Evolutionary conservation across 371 early-diverging fungal genomes (phyloP), one percentile per base, ranked within the genome.

Genomic region (Funneliformis caledonium): DNA sequence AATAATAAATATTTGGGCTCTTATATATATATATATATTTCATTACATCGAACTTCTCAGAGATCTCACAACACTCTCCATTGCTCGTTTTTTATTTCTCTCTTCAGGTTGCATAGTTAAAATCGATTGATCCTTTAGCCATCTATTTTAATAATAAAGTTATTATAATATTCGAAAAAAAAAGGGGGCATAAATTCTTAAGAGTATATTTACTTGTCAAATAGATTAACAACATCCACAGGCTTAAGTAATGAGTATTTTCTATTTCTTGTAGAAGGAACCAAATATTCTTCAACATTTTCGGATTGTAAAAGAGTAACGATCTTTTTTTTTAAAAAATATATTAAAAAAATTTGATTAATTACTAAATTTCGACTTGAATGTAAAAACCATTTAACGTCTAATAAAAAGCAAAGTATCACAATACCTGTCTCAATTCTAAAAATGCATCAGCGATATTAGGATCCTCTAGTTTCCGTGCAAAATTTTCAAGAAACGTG

Each of bases 171-270:
- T 50, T 75, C 12, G 59, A 14, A n/a, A 9, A 26, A 33, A 22
- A n/a, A 43, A n/a, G 26, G 26, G 26, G 26, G 74, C 2, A 47
- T 42, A 19, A 33, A 56, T 31, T 11, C 31, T 9, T 47, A 2
- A 52, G 5, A 37, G 0, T 9, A 11, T 0, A 81, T 91, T 84
- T 89, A 95, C 96, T 96, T 96, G 88, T 96, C 96, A 70, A 96
- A 87, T 72, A 96, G 82, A 31, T 85, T 84, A 19, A 91, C 88
- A 26, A 93, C 91, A 82, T 93, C 92, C 11, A 86, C 85, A 0
- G 90, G 83, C 82, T 90, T 87, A 33, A 96, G 84, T 67, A 91
- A 86, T 31, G 88, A 81, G 83, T 94, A 96, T 81, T 89, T 89
- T 50, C 86, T 87, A 77, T 86, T 89, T 68, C 92, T 87, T 7